Conservation (phyloP, 2,329 filamentous ascomycete species). For the Hortaea werneckii region DNA sequence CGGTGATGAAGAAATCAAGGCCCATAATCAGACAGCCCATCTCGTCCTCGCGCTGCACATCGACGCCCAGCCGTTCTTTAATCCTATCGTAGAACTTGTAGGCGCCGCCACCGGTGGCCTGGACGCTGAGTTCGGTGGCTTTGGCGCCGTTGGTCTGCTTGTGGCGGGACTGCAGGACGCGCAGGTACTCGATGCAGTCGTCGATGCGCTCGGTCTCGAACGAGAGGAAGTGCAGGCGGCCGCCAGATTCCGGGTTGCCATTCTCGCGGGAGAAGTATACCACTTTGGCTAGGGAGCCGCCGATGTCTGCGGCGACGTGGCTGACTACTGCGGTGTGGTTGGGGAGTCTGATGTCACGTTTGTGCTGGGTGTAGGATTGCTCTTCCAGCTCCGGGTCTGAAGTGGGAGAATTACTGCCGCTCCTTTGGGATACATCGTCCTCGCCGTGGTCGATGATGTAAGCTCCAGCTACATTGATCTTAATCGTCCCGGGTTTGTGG, state of each 20-base stretch:
- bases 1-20: conserved; percentile 96
- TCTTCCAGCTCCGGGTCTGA: conserved; percentile 32
- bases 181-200: conserved; percentile 86
- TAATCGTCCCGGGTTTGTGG: conserved; percentile 57
- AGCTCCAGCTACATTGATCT: conserved; percentile 92
- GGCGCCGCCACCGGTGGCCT: conserved; percentile 91
- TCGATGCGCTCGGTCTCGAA: conserved; percentile 96
- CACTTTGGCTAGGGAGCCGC: conserved; percentile 87
- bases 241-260: conserved; percentile 56
- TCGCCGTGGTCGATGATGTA: conserved; percentile 84
- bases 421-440: conserved; percentile 20
- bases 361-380: conserved; percentile 58
- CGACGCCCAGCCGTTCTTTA: conserved; percentile 68
- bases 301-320: conserved; percentile 97
- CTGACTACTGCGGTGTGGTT: conserved; percentile 93
- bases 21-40: conserved; percentile 96
- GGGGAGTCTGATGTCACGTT: conserved; percentile 87
- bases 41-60: conserved; percentile 88
- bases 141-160: conserved; percentile 43
- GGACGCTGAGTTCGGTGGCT: conserved; percentile 62
- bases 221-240: conserved; percentile 85
- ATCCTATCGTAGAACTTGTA: conserved; percentile 96
- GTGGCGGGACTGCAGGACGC: conserved; percentile 73
- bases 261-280: conserved; percentile 90
- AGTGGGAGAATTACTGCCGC: conserved; percentile 29